These are phyloP conservation scores for Vairimorpha ceranae DNA, from an alignment of 371 early-diverging fungal genomes.

Conservation along the genomic window DNA sequence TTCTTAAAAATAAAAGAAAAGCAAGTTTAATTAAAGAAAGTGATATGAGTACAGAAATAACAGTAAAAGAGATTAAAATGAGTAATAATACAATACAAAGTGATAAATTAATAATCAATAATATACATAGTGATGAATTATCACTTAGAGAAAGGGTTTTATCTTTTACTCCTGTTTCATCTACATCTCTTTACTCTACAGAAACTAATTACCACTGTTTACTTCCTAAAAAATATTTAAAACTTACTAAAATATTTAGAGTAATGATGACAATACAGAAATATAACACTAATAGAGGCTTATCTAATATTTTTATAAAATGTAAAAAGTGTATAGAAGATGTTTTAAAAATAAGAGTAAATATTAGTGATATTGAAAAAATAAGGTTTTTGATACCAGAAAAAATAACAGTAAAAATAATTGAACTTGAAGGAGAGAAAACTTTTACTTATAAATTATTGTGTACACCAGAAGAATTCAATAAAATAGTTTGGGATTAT, in stretches of 20 bases:
- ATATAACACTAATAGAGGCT: slow-evolving; percentile 34
- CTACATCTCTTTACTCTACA: not conserved
- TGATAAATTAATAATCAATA: too few relatives aligned
- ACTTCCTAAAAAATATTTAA: slow-evolving; percentile 32
- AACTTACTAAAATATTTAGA: slow-evolving; percentile 33
- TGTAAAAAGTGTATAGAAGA: slow-evolving; percentile 39
- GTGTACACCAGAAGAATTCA: slow-evolving; percentile 14
- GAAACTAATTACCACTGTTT: not conserved
- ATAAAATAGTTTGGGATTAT: slow-evolving; percentile 24
- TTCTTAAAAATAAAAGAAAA: not conserved
- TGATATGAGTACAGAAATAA: not conserved
- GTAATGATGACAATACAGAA: slow-evolving; percentile 33
- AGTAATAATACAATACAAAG: not conserved
- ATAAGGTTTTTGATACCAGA: slow-evolving; percentile 27
- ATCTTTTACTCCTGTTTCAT: not conserved
- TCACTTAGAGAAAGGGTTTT: not conserved
- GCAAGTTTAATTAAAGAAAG: not conserved
- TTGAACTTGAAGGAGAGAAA: slow-evolving; percentile 22
- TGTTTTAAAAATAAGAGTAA: slow-evolving; percentile 31
- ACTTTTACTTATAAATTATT: slow-evolving; percentile 40
- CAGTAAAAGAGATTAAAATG: not conserved
- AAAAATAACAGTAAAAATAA: slow-evolving; percentile 23
- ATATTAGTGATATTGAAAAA: slow-evolving; percentile 32
- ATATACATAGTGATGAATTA: too few relatives aligned
- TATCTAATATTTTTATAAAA: slow-evolving; percentile 38